These are phyloP conservation scores for Galerina marginata DNA, from an alignment of 768 basidiomycete species.

Conservation along the genomic window DNA sequence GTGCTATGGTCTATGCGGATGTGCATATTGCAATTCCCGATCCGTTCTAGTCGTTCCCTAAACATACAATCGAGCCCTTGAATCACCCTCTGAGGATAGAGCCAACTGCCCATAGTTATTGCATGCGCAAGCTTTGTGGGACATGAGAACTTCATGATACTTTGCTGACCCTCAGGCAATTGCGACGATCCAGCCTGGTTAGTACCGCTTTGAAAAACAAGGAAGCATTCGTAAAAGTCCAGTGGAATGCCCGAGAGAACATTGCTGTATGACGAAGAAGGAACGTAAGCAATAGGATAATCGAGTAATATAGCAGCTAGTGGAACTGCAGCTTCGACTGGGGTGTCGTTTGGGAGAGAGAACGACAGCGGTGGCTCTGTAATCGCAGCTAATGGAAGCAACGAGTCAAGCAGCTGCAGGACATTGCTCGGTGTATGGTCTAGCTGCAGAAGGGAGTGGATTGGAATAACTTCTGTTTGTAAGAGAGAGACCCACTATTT, in stretches of 20 bases:
- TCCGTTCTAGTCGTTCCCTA: constrained; percentile 27
- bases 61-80: constrained; percentile 40
- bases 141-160: constrained; percentile 63
- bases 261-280: constrained; percentile 20
- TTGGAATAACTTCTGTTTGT: background rate
- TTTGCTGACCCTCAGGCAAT: background rate
- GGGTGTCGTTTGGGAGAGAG: constrained; percentile 32
- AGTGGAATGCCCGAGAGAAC: constrained; percentile 51
- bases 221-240: constrained; percentile 54
- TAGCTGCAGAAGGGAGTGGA: background rate
- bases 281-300: constrained; percentile 62
- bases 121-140: constrained; percentile 38
- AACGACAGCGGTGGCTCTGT: constrained; percentile 21
- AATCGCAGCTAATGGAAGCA: background rate
- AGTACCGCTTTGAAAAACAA: constrained; percentile 17
- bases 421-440: constrained; percentile 9
- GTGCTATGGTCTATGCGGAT: constrained; percentile 10
- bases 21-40: background rate
- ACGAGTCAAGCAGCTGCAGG: background rate
- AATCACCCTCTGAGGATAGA: constrained; percentile 30
- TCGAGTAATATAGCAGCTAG: constrained; percentile 66
- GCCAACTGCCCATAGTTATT: constrained; percentile 13
- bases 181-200: background rate
- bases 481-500: constrained; percentile 10
- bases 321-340: constrained; percentile 44